phyloP scores from a whole-genome alignment of 2,329 filamentous ascomycete genomes.

The Xylariaceae sp. region DNA sequence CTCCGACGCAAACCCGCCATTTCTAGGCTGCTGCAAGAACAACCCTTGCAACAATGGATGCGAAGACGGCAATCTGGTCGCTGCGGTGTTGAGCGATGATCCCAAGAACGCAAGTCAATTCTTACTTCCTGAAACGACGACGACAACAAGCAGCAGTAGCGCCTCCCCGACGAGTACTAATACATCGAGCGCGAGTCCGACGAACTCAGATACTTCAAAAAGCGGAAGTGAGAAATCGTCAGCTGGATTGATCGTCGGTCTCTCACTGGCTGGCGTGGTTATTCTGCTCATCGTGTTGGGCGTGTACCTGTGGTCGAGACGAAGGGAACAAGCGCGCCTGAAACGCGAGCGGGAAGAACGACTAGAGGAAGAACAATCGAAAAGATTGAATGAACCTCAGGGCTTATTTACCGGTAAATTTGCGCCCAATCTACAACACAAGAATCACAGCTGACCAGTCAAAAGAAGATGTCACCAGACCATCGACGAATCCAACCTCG shows the following conservation, averaged over 20 bases:
- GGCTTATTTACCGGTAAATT: too few species aligned
- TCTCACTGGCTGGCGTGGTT: conserved; percentile 15
- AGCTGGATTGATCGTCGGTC: conserved; percentile 19
- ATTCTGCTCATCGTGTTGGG: conserved; percentile 17
- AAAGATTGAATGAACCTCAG: neutral
- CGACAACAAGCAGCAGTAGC: neutral
- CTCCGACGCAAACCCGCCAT: conserved; percentile 24
- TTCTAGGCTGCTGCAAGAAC: conserved; percentile 38
- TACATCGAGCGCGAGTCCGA: conserved; percentile 1
- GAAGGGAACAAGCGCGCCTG: conserved; percentile 4
- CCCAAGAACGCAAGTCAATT: conserved; percentile 18
- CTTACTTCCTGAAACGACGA: conserved; percentile 4
- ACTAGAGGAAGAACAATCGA: neutral
- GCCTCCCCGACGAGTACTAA: neutral
- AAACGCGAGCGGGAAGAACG: neutral
- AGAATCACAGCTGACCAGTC: neutral
- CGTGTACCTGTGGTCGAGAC: conserved; percentile 12
- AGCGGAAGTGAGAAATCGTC: neutral
- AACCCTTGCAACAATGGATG: conserved; percentile 36
- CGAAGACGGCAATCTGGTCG: conserved; percentile 26
- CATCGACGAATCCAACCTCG: neutral
- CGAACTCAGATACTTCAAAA: neutral
- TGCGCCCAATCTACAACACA: neutral
- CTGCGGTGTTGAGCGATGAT: conserved; percentile 22
- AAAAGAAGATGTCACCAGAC: neutral